Evolutionary conservation across 768 basidiomycete species (phyloP).

Genomic region (Kwoniella mangroviensis): DNA sequence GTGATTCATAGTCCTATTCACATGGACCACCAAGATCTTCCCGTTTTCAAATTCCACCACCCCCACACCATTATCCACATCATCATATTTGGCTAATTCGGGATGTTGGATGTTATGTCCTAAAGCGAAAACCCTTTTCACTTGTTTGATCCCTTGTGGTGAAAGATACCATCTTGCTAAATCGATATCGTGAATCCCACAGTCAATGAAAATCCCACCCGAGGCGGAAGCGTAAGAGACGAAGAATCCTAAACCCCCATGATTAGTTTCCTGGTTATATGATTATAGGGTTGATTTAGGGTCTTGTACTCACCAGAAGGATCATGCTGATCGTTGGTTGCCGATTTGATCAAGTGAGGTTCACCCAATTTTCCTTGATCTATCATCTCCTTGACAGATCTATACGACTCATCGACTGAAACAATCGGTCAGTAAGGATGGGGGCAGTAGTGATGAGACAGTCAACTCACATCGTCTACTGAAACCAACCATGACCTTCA

Average conservation of each 20-base stretch:
- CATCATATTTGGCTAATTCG: slow-evolving; percentile 26
- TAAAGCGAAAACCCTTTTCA: slow-evolving; percentile 29
- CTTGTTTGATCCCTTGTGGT: slow-evolving; percentile 21
- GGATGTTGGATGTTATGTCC: slow-evolving; percentile 34
- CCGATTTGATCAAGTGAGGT: slow-evolving; percentile 33
- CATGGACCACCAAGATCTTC: slow-evolving; percentile 18
- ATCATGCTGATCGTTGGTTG: slow-evolving; percentile 35
- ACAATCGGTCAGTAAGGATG: background rate
- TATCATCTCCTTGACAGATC: slow-evolving; percentile 26
- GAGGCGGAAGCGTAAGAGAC: slow-evolving; percentile 30
- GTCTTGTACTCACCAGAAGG: slow-evolving; percentile 15
- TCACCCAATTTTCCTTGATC: slow-evolving; percentile 24
- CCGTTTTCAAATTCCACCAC: slow-evolving; percentile 35
- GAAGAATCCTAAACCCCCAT: slow-evolving; percentile 29
- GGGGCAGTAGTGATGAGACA: background rate
- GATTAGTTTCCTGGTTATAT: background rate
- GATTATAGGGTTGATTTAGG: background rate
- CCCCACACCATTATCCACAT: slow-evolving; percentile 36
- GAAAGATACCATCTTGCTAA: slow-evolving; percentile 33
- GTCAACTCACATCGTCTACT: slow-evolving; percentile 36
- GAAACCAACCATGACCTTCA: slow-evolving; percentile 40
- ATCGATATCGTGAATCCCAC: slow-evolving; percentile 41
- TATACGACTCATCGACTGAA: slow-evolving; percentile 30
- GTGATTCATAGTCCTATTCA: slow-evolving; percentile 28
- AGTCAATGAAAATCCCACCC: slow-evolving; percentile 36